These are phyloP conservation scores for Plasmodium yoelii DNA, from an alignment of 169 alveolate genomes.

Conservation along the genomic window DNA sequence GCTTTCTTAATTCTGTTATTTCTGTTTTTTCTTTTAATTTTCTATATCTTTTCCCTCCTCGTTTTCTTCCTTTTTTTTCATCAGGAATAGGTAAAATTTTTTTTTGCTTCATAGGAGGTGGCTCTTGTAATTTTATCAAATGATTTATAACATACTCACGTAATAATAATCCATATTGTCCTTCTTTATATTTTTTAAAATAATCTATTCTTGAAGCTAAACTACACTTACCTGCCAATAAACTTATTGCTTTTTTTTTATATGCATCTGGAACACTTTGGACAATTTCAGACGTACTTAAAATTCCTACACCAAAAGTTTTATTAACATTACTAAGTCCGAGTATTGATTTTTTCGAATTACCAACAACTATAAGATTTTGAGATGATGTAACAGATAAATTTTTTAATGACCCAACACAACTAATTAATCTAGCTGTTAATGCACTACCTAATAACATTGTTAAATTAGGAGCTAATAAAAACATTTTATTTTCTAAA, in stretches of 20 bases:
- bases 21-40: conserved; percentile 90
- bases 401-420: conserved; percentile 94
- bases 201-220: conserved; percentile 91
- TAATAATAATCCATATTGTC: conserved; percentile 78
- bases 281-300: conserved; percentile 86
- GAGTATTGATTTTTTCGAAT: conserved; percentile 78
- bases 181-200: conserved; percentile 82
- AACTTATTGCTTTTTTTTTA: conserved; percentile 86
- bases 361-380: conserved; percentile 91
- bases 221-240: conserved; percentile 86
- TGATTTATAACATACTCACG: conserved; percentile 78
- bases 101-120: conserved; percentile 78
- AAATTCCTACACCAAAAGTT: conserved; percentile 78
- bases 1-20: conserved; percentile 86
- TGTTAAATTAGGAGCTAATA: conserved; percentile 97
- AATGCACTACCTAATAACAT: conserved; percentile 96
- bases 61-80: conserved; percentile 84
- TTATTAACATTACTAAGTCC: conserved; percentile 65
- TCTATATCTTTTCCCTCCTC: conserved; percentile 91
- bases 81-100: conserved; percentile 91
- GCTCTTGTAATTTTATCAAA: conserved; percentile 70
- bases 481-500: conserved; percentile 93
- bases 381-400: conserved; percentile 95
- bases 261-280: conserved; percentile 82
- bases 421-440: conserved; percentile 97